Evolutionary conservation across 2,329 filamentous ascomycete genomes (phyloP), one percentile per base, ranked within the genome.

Genomic region (Sordariomycetes sp.): DNA sequence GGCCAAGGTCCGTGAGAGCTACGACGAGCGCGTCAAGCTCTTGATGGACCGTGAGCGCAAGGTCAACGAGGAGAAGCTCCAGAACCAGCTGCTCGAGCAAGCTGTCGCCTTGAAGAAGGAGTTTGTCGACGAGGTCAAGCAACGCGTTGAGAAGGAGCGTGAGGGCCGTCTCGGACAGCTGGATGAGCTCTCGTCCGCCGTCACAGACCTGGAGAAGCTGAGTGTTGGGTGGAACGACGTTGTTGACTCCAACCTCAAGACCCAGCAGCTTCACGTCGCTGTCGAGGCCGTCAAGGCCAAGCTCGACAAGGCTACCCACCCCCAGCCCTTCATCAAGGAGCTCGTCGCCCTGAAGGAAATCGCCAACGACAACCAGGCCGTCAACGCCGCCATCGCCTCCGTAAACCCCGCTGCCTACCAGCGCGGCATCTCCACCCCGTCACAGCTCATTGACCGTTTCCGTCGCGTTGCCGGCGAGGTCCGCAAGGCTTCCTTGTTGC

Each of bases 341-440:
- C 78, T 98, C 11, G 86, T 94, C 15, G 92, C 92, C 4, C 75
- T 98, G 36, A 94, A 94, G 64, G 87, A 95, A 59, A 85, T 94
- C 46, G 86, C 86, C 4, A 72, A 74, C 20, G 82, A 86, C 33
- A 85, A 94, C 54, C 67, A 84, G 1, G 82, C 96, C 6, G 86
- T 98, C 39, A 81, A 86, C 47, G 90, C 90, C 4, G 92, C 92
- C 39, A 94, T 98, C 49, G 83, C 85, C n/a, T 94, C 87, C 20
- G 94, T 98, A 60, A 93, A 93, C 66, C 92, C 92, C 4, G 68
- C 75, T 9, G 86, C 92, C 15, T 98, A 98, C 66, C 92, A 96
- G 63, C 82, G 82, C 36, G 92, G 92, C 39, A 79, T 98, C 38
- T 79, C 87, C 17, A 86, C 83, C 11, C 69, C 84, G 0, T 72